These are phyloP conservation scores for Verticillium nubilum DNA, from an alignment of 2,329 filamentous ascomycete species.

Conservation along the genomic window DNA sequence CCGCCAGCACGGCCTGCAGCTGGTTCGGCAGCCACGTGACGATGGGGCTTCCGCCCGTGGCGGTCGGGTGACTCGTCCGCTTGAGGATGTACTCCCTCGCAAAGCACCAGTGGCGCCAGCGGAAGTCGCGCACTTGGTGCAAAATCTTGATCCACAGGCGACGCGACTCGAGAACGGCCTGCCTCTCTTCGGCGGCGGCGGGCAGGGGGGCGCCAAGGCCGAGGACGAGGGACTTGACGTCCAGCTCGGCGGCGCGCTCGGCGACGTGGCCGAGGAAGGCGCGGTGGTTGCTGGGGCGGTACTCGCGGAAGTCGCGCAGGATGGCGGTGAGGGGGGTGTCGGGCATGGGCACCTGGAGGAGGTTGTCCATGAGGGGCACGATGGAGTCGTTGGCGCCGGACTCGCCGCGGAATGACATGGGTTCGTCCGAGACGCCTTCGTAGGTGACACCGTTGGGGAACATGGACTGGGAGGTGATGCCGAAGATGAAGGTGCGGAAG, in stretches of 20 bases:
- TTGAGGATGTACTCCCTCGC: slow-evolving; percentile 81
- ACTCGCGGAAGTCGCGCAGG: slow-evolving; percentile 80
- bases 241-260: slow-evolving; percentile 38
- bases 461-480: slow-evolving; percentile 90
- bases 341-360: slow-evolving; percentile 83
- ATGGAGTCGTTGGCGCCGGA: slow-evolving; percentile 94
- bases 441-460: slow-evolving; percentile 90
- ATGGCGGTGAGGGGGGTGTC: slow-evolving; percentile 84
- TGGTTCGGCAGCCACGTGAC: slow-evolving; percentile 84
- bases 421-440: slow-evolving; percentile 67
- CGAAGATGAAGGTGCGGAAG: slow-evolving; percentile 96
- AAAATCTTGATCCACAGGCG: slow-evolving; percentile 60
- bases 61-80: slow-evolving; percentile 68
- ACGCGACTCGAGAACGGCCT: slow-evolving; percentile 48
- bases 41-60: slow-evolving; percentile 76
- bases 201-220: slow-evolving; percentile 15
- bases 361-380: slow-evolving; percentile 83
- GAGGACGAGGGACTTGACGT: slow-evolving; percentile 55
- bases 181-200: slow-evolving; percentile 20
- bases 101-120: slow-evolving; percentile 84
- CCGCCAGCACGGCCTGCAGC: slow-evolving; percentile 64
- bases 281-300: slow-evolving; percentile 83
- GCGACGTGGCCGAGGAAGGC: slow-evolving; percentile 73
- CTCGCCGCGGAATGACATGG: slow-evolving; percentile 82
- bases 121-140: slow-evolving; percentile 73